Percentiles rank a stretch among this genome's conserved stretches.
Evolutionary conservation across 2,329 filamentous ascomycete species (phyloP).

Genomic region (Fusarium staphyleae): DNA sequence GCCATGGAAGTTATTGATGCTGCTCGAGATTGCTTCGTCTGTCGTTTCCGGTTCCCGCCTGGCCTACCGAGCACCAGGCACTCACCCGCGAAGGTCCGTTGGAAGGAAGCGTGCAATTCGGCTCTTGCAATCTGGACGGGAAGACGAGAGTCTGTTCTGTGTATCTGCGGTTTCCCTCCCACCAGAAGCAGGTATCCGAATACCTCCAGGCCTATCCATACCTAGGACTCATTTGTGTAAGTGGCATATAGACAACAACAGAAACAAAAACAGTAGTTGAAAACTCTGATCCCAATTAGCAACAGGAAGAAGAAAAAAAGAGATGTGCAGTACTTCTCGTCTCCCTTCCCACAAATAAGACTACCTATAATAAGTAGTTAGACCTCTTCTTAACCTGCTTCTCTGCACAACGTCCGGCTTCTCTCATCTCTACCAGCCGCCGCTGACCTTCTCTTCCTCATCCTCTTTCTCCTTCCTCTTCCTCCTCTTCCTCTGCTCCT

Average conservation of each 20-base stretch:
- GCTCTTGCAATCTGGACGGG: not conserved
- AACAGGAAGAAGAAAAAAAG: no score
- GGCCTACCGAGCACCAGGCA: not conserved
- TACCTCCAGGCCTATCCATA: not conserved
- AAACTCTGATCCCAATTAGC: no score
- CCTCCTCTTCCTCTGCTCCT: not conserved
- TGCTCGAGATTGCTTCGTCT: constrained; percentile 6
- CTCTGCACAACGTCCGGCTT: not conserved
- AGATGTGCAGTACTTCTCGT: no score
- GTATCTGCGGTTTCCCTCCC: not conserved
- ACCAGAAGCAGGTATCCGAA: no score
- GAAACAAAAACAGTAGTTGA: not conserved
- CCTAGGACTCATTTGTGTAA: not conserved
- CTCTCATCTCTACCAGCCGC: constrained; percentile 8
- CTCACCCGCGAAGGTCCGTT: constrained; percentile 5
- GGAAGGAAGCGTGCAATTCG: not conserved
- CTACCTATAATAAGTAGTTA: not conserved
- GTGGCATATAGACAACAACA: not conserved
- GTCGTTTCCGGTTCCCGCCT: constrained; percentile 2
- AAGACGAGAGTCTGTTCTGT: not conserved
- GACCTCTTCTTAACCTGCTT: not conserved
- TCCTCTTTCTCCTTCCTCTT: not conserved
- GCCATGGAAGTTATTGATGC: not conserved
- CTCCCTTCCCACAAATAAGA: not conserved
- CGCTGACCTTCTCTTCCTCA: constrained; percentile 7